Conservation (phyloP, 1,139 yeast genomes). For the Pichia sp. region DNA sequence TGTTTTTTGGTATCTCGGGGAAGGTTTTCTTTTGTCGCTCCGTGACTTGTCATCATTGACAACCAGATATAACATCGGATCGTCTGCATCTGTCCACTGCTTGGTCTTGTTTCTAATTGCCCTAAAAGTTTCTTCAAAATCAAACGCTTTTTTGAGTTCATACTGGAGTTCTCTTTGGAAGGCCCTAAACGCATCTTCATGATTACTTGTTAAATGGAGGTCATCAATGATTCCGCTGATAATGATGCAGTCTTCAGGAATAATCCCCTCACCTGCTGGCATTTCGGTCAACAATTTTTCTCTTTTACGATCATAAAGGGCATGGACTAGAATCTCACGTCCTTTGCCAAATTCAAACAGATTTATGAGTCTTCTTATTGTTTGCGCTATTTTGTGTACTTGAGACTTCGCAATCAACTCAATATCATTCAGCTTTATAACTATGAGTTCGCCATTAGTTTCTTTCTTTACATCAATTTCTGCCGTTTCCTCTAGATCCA, state of each 20-base stretch:
- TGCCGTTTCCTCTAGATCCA: not conserved
- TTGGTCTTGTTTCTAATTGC: conserved; percentile 10
- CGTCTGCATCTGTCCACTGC: conserved; percentile 23
- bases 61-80: conserved; percentile 24
- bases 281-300: conserved; percentile 8
- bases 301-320: conserved; percentile 31
- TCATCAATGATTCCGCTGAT: conserved; percentile 65
- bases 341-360: conserved; percentile 48
- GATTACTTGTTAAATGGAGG: conserved; percentile 29
- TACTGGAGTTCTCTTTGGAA: conserved; percentile 24
- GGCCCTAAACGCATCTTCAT: conserved; percentile 21
- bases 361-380: conserved; percentile 31
- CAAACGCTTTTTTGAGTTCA: conserved; percentile 14
- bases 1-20: conserved; percentile 39
- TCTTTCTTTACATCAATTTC: not conserved
- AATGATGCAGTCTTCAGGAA: conserved; percentile 25
- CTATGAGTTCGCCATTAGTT: not conserved
- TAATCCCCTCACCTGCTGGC: not conserved
- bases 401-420: not conserved
- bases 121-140: conserved; percentile 21
- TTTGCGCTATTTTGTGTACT: conserved; percentile 15
- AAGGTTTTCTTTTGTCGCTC: conserved; percentile 46
- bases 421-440: not conserved
- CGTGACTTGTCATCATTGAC: conserved; percentile 41
- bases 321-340: conserved; percentile 58